Evolutionary conservation across 1,284 basidiomycete genomes (phyloP), one percentile per base, ranked within the genome.

Genomic region (Cutaneotrichosporon curvatum): DNA sequence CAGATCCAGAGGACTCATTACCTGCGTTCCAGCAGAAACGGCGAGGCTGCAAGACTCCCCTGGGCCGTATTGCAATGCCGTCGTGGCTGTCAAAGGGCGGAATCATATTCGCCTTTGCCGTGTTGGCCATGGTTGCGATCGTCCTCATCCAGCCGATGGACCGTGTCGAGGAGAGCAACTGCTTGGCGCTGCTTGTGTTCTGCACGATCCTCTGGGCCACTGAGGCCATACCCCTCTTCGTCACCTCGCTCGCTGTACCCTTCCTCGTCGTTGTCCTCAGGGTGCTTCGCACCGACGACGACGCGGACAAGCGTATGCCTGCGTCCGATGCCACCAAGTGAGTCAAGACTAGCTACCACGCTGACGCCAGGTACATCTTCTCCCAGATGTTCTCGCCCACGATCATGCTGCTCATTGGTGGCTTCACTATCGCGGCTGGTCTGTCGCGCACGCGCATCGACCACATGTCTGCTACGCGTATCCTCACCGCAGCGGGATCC

Each of bases 381-480:
- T 72, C 74, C 19, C 77, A 78, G 48, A 80, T 80, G 78, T 79
- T 80, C 53, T 65, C 65, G 12, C 68, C 72, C 1, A 73, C 92
- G 7, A 94, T 97, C 74, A 88, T 95, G 87, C 84, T 95, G 22
- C 81, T 95, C 43, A 88, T 92, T 48, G 87, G 89, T 25, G 95
- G 95, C n/a, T 96, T 98, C 75, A 98, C 95, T 2, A 91, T 99
- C 55, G 91, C 95, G 0, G 91, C 94, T 3, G 95, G 91, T 0
- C 74, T 98, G 30, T 90, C 86, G 73, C 97, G 98, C 74, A 95
- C 92, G n/a, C 87, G 86, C 46, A 91, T 98, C 57, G 95, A 98
- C 74, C 85, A 91, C 46, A 80, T 94, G 49, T 74, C 97, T 30
- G 94, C 97, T 38, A 92, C 89, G n/a, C 81, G 87, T 33, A 82